phyloP scores from a whole-genome alignment of 352 stramenopile genomes.

The Phytophthora pseudosyringae region DNA sequence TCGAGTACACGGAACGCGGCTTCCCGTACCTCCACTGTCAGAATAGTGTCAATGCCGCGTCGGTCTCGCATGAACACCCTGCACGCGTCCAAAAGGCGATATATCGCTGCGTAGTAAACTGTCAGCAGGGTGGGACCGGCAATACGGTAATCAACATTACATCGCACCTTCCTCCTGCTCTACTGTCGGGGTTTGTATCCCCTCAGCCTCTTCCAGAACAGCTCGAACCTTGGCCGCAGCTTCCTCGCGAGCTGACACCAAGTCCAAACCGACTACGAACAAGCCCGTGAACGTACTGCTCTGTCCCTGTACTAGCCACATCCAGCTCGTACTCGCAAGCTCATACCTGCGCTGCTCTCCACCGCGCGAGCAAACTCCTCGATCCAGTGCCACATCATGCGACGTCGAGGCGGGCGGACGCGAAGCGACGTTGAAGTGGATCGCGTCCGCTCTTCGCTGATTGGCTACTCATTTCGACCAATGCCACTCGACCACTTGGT shows the following conservation, averaged over 20 bases:
- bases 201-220: constrained; percentile 14
- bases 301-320: neutral
- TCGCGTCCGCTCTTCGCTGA: constrained; percentile 13
- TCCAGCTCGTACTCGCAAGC: neutral
- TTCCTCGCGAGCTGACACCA: constrained; percentile 22
- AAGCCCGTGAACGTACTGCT: neutral
- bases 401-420: neutral
- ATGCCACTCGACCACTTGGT: constrained; percentile 47
- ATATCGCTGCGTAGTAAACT: constrained; percentile 1
- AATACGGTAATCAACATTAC: neutral
- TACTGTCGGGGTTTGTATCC: constrained; percentile 8
- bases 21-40: constrained; percentile 47
- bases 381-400: constrained; percentile 39
- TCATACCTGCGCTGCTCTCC: constrained; percentile 30
- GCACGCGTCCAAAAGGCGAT: constrained; percentile 45
- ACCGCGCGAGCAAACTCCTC: constrained; percentile 49
- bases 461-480: constrained; percentile 48
- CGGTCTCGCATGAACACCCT: constrained; percentile 77
- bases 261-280: constrained; percentile 27
- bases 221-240: constrained; percentile 16
- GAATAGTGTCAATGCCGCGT: constrained; percentile 58
- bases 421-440: constrained; percentile 39
- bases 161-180: constrained; percentile 31
- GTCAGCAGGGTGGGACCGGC: neutral
- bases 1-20: neutral